Conservation (phyloP, 768 basidiomycete species). For the Cubamyces sp. region DNA sequence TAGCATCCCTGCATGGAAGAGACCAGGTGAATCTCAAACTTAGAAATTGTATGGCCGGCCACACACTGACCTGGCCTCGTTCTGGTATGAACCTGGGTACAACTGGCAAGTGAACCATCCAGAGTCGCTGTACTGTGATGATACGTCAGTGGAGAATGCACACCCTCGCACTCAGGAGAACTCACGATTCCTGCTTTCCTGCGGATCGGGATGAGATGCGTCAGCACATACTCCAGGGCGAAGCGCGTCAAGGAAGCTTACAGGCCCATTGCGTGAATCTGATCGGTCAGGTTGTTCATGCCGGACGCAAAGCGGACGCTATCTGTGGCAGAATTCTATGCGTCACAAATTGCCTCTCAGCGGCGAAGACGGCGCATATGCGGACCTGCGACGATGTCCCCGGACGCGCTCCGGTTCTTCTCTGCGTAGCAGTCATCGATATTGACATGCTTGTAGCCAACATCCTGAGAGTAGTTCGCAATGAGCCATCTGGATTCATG, state of each 20-base stretch:
- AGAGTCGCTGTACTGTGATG: constrained; percentile 62
- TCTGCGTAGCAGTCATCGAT: constrained; percentile 70
- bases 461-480: constrained; percentile 44
- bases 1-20: constrained; percentile 48
- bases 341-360: neutral
- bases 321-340: constrained; percentile 37
- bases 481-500: neutral
- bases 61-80: constrained; percentile 55
- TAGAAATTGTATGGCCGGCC: too few relatives aligned
- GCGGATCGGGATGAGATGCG: neutral
- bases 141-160: neutral
- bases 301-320: constrained; percentile 57
- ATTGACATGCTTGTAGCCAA: constrained; percentile 62
- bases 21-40: neutral
- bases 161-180: neutral
- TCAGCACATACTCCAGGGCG: neutral
- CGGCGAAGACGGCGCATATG: neutral
- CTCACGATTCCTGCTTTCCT: constrained; percentile 68
- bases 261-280: constrained; percentile 61
- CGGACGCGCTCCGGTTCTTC: constrained; percentile 52
- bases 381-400: constrained; percentile 60
- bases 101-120: constrained; percentile 70
- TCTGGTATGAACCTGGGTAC: constrained; percentile 68
- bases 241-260: constrained; percentile 37
- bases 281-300: constrained; percentile 58